Evolutionary conservation across 495 filamentous ascomycete genomes (phyloP), one percentile per base, ranked within the genome.

Genomic region (Viridothelium virens): DNA sequence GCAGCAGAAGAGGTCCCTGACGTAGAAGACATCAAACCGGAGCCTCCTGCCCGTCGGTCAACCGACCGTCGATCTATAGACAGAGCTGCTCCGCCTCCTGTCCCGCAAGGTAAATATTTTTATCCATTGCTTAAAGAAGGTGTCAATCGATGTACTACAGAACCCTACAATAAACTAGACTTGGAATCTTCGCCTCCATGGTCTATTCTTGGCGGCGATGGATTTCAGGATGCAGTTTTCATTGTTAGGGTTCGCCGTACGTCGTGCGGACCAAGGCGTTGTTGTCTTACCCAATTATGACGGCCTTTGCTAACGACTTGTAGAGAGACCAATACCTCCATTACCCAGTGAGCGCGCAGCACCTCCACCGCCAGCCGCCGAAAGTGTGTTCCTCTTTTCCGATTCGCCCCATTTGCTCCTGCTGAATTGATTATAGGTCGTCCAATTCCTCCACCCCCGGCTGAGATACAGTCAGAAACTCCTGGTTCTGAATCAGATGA

Each of bases 401-500:
- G 7, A 34, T 7, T 36, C 5, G 0, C 18, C 14, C 18, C 11
- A n/a, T 11, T 7, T 34, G 18, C 18, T 36, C 33, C 14, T 5
- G 64, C 70, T 72, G 18, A 74, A 59, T 14, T 66, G 34, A 38
- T 31, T 10, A n/a, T 66, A 85, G 77, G 79, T 71, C 80, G 81
- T 9, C 77, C 82, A 25, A 78, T 75, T 63, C 75, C 75, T 68
- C 84, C 87, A 74, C 77, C 85, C 38, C 74, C 80, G 61, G 87
- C 81, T 50, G 77, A 77, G 64, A 75, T 82, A 56, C 77, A 80
- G 62, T 90, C 90, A 50, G 87, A 83, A 38, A 92, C 87, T 68
- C 82, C 85, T 66, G 93, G 92, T 36, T 95, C 92, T 6, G 91
- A 88, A 72, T 96, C 93, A 10, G 95, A 96, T 76, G 95, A 97